Evolutionary conservation across 768 basidiomycete genomes (phyloP).

Genomic region (Lentinula raphanica): DNA sequence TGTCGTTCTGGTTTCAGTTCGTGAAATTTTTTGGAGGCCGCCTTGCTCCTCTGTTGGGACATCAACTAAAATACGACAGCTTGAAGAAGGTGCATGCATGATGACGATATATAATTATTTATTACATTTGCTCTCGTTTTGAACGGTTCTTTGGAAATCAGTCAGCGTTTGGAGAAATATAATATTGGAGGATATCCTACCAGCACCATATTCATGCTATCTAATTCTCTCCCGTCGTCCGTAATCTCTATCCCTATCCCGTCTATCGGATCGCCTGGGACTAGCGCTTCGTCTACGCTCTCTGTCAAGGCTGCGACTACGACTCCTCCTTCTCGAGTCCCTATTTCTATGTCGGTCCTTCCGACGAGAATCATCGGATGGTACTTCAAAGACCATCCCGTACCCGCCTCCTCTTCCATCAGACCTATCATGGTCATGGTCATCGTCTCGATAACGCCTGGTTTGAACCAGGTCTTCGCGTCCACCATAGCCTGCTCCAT

Average conservation of each 20-base stretch:
- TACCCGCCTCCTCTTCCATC: constrained; percentile 38
- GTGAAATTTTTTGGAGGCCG: neutral
- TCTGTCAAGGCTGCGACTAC: constrained; percentile 44
- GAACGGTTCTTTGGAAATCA: too few species aligned
- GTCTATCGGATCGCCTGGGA: constrained; percentile 16
- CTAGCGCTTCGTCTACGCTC: constrained; percentile 13
- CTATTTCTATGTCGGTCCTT: constrained; percentile 51
- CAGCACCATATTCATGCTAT: too few species aligned
- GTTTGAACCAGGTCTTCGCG: constrained; percentile 73
- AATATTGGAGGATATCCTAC: too few species aligned
- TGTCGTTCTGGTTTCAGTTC: neutral
- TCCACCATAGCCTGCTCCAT: constrained; percentile 55
- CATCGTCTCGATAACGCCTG: constrained; percentile 55
- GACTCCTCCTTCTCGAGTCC: constrained; percentile 45
- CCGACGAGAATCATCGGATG: constrained; percentile 35
- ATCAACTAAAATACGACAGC: neutral
- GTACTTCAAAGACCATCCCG: constrained; percentile 84
- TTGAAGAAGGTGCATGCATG: neutral
- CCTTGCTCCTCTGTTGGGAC: neutral
- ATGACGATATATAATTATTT: too few species aligned
- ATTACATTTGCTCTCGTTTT: too few species aligned
- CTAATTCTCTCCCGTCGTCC: constrained; percentile 11
- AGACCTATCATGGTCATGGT: constrained; percentile 25
- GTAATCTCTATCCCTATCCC: constrained; percentile 18
- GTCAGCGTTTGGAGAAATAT: too few species aligned